Percentiles rank a stretch among this genome's conserved stretches.
These are phyloP conservation scores for Anacardium occidentale DNA, from an alignment of 345 rosid genomes.

Conservation along the genomic window DNA sequence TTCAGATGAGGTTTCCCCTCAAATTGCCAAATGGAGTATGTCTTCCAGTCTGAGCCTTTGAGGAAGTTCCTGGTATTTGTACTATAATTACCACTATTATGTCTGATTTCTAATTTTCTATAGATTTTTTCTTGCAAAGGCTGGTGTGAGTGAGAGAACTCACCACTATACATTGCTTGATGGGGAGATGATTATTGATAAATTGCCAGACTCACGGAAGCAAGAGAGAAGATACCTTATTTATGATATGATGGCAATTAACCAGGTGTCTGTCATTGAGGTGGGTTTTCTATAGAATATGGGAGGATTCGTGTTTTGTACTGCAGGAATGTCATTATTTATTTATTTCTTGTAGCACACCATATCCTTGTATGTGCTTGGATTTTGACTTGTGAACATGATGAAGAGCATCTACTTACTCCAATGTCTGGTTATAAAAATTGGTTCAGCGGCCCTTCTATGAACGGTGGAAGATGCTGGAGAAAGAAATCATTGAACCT, in stretches of 20 bases:
- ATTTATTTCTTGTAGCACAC: neutral
- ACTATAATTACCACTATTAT: neutral
- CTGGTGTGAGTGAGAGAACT: conserved; percentile 56
- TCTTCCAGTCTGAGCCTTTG: conserved; percentile 17
- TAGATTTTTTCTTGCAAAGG: conserved; percentile 45
- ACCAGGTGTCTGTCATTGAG: conserved; percentile 70
- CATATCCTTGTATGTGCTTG: neutral
- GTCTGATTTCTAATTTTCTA: conserved; percentile 19
- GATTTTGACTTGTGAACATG: neutral
- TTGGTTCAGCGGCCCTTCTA: conserved; percentile 82
- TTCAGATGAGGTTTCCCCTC: conserved; percentile 96
- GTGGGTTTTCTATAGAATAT: conserved; percentile 30
- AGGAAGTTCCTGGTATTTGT: conserved; percentile 8
- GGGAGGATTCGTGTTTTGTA: neutral
- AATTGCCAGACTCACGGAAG: conserved; percentile 80
- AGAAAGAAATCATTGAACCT: conserved; percentile 91
- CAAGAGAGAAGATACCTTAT: conserved; percentile 98
- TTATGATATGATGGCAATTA: conserved; percentile 90
- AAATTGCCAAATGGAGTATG: conserved; percentile 67
- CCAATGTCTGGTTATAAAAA: conserved; percentile 16
- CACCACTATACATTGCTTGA: conserved; percentile 92
- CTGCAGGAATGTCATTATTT: neutral
- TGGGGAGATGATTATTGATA: conserved; percentile 98
- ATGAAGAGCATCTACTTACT: conserved; percentile 26
- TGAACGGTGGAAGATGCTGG: conserved; percentile 97